phyloP scores from a whole-genome alignment of 2,329 filamentous ascomycete genomes.

The Byssothecium circinans region DNA sequence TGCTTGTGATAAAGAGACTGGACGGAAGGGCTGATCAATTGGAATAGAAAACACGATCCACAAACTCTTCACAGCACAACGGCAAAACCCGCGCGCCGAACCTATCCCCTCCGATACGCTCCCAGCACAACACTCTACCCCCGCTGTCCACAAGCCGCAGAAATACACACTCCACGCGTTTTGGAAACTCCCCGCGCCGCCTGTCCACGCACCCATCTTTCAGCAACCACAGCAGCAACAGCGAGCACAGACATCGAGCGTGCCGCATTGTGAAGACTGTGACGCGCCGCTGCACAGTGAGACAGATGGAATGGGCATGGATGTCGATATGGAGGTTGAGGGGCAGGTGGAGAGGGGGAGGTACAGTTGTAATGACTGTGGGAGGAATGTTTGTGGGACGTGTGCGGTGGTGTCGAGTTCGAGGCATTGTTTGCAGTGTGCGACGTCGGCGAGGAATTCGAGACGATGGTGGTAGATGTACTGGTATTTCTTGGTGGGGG shows the following conservation, averaged over 20 bases:
- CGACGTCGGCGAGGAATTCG: constrained; percentile 21
- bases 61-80: constrained; percentile 50
- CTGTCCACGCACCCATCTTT: constrained; percentile 24
- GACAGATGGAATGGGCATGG: constrained; percentile 42
- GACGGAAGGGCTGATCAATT: background rate
- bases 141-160: constrained; percentile 31
- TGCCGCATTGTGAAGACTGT: constrained; percentile 49
- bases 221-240: constrained; percentile 11
- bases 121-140: constrained; percentile 10
- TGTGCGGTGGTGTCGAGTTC: constrained; percentile 45
- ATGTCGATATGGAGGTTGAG: constrained; percentile 40
- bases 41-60: constrained; percentile 48
- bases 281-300: constrained; percentile 38
- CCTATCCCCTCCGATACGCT: constrained; percentile 29
- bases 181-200: constrained; percentile 47
- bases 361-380: constrained; percentile 44
- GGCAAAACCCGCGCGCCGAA: constrained; percentile 30
- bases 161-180: constrained; percentile 52
- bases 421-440: constrained; percentile 48
- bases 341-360: constrained; percentile 25
- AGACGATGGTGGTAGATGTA: constrained; percentile 17
- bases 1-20: background rate
- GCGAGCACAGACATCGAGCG: constrained; percentile 1
- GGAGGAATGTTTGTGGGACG: constrained; percentile 45
- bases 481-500: background rate